A percentile compares a stretch with the other conserved stretches of the same genome.
These are phyloP conservation scores for Rhododendron ovatum DNA, from an alignment of 148 eudicot genomes.

Conservation along the genomic window DNA sequence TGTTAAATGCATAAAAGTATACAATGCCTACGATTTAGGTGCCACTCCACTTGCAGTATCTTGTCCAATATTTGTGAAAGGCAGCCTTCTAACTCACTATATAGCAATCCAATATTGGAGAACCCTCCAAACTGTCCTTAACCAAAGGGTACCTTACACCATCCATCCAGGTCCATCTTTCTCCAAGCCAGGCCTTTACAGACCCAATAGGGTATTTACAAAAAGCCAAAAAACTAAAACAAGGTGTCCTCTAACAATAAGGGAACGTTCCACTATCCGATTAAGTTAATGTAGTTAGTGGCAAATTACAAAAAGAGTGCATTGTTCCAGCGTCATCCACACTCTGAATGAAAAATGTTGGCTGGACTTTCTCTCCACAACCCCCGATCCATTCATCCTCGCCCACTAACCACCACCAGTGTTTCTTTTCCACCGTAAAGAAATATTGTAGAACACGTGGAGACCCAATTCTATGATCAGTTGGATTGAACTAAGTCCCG, in stretches of 20 bases:
- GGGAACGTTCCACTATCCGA: neutral
- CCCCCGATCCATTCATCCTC: neutral
- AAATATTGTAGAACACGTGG: too few relatives aligned
- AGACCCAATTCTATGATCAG: too few relatives aligned
- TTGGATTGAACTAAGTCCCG: too few relatives aligned
- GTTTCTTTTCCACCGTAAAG: neutral
- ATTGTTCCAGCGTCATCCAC: constrained; percentile 10
- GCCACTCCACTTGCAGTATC: neutral
- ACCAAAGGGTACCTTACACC: neutral
- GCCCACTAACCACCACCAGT: neutral
- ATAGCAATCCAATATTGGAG: neutral
- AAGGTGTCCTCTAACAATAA: neutral
- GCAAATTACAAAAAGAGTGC: neutral
- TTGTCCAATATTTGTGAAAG: neutral
- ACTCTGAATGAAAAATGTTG: neutral
- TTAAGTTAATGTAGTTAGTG: neutral
- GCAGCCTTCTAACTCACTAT: neutral
- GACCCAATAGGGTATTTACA: neutral
- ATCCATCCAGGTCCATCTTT: neutral
- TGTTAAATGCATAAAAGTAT: too few relatives aligned
- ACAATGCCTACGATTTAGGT: too few relatives aligned
- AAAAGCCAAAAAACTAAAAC: neutral
- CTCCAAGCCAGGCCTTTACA: neutral
- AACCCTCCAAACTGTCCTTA: neutral
- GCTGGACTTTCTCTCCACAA: neutral